Percentiles rank a stretch among this genome's conserved stretches.
Evolutionary conservation across 805 yeast species (phyloP).

Genomic region (Danielia reshetovae): DNA sequence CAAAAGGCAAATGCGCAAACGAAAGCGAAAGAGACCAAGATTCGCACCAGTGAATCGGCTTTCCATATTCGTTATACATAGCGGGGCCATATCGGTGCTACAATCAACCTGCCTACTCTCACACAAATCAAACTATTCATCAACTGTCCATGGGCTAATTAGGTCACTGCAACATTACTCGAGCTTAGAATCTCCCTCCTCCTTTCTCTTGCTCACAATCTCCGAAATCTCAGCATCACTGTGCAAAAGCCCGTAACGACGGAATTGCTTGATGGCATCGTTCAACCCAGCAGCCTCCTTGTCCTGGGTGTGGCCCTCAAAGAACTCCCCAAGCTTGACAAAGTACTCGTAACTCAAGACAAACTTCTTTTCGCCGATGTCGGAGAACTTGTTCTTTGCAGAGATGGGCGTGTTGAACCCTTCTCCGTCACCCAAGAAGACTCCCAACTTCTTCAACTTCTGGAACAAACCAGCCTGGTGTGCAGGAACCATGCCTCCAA

Average conservation of each 20-base stretch:
- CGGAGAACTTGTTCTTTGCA: constrained; percentile 33
- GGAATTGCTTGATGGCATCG: constrained; percentile 54
- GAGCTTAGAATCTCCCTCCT: constrained; percentile 20
- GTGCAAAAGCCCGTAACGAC: constrained; percentile 61
- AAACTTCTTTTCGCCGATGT: constrained; percentile 40
- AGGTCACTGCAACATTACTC: too few species aligned
- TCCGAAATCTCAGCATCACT: constrained; percentile 39
- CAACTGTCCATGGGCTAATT: too few species aligned
- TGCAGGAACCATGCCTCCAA: constrained; percentile 76
- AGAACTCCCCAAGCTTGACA: constrained; percentile 45
- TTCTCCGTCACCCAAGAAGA: constrained; percentile 68
- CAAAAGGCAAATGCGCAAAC: too few species aligned
- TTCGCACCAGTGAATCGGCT: too few species aligned
- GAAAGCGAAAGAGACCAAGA: too few species aligned
- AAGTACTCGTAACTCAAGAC: constrained; percentile 54
- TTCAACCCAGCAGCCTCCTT: constrained; percentile 38
- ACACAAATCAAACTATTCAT: too few species aligned
- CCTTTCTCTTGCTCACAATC: constrained; percentile 39
- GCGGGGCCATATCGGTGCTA: too few species aligned
- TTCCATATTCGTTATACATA: too few species aligned
- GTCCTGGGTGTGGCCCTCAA: constrained; percentile 37
- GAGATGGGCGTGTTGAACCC: constrained; percentile 66
- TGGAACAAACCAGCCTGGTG: constrained; percentile 68
- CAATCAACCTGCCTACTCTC: too few species aligned
- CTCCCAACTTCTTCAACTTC: constrained; percentile 55